Evolutionary conservation across 2,329 filamentous ascomycete species (phyloP).

Genomic region (Sporothrix sp.): DNA sequence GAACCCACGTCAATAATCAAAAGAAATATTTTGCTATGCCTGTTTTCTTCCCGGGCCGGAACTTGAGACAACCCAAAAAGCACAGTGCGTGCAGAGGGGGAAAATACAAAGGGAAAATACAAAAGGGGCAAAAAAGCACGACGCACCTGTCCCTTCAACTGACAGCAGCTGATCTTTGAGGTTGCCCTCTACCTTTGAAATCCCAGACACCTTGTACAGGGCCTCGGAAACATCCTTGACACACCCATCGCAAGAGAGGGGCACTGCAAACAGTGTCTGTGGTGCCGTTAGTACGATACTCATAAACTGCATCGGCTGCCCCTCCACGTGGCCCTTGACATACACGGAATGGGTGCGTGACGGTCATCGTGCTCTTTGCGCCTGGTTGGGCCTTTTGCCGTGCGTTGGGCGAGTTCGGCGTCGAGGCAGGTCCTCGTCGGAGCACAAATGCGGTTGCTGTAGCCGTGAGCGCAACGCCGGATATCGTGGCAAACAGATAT

Average conservation of each 20-base stretch:
- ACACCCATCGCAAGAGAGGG: constrained; percentile 83
- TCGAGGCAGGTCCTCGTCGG: not conserved
- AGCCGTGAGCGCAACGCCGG: constrained; percentile 8
- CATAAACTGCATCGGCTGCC: too few species aligned
- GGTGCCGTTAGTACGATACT: not conserved
- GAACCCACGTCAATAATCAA: constrained; percentile 1
- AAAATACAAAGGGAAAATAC: not conserved
- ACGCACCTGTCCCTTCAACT: constrained; percentile 77
- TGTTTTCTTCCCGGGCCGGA: not conserved
- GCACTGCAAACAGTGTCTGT: constrained; percentile 89
- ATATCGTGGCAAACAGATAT: constrained; percentile 1
- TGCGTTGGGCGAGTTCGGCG: not conserved
- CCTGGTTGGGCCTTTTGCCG: not conserved
- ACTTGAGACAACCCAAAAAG: not conserved
- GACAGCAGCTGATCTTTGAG: constrained; percentile 74
- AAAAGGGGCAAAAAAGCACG: constrained; percentile 26
- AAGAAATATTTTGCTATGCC: not conserved
- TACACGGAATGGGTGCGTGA: constrained; percentile 38
- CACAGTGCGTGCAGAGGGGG: not conserved
- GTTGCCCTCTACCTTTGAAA: constrained; percentile 73
- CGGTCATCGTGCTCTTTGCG: constrained; percentile 30
- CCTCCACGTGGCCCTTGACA: too few species aligned
- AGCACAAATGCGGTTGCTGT: constrained; percentile 1
- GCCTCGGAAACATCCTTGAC: constrained; percentile 76
- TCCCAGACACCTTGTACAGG: constrained; percentile 66